Conservation (phyloP, 768 basidiomycete genomes). For the Russula olivacea region DNA sequence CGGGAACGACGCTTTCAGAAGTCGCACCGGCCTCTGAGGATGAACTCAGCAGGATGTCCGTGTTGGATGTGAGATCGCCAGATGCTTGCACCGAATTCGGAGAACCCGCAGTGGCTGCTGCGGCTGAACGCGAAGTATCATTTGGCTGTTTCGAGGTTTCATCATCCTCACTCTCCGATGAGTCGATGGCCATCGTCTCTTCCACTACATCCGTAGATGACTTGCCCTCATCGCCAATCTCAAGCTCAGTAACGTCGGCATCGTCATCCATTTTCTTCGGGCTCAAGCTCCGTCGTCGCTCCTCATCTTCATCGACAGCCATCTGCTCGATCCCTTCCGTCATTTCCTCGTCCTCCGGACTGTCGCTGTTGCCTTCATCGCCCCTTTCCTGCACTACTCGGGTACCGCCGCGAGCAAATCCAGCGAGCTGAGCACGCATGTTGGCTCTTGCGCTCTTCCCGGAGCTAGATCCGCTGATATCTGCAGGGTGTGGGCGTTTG, state of each 20-base stretch:
- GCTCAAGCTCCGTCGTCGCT: background rate
- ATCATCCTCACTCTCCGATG: constrained; percentile 14
- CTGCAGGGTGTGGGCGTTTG: constrained; percentile 10
- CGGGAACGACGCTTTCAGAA: background rate
- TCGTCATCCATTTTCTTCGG: background rate
- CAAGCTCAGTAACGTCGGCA: background rate
- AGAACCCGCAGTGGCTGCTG: background rate
- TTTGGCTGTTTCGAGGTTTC: constrained; percentile 6
- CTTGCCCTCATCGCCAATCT: background rate
- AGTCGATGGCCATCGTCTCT: constrained; percentile 22
- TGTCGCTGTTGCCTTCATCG: constrained; percentile 17
- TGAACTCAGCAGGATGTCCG: background rate
- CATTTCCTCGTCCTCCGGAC: constrained; percentile 24
- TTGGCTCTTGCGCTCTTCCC: constrained; percentile 30
- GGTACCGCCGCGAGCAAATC: constrained; percentile 50
- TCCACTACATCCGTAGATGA: constrained; percentile 21
- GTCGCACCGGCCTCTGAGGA: background rate
- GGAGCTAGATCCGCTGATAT: constrained; percentile 16
- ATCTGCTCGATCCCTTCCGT: constrained; percentile 24
- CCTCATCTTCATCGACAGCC: constrained; percentile 20
- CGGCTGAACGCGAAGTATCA: background rate
- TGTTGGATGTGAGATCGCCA: constrained; percentile 2
- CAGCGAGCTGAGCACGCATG: constrained; percentile 44
- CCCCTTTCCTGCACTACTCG: constrained; percentile 26
- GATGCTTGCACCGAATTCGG: background rate